A percentile compares a stretch with the other conserved stretches of the same genome.
Evolutionary conservation across 768 basidiomycete genomes (phyloP).

Genomic region (Filobasidium floriforme): DNA sequence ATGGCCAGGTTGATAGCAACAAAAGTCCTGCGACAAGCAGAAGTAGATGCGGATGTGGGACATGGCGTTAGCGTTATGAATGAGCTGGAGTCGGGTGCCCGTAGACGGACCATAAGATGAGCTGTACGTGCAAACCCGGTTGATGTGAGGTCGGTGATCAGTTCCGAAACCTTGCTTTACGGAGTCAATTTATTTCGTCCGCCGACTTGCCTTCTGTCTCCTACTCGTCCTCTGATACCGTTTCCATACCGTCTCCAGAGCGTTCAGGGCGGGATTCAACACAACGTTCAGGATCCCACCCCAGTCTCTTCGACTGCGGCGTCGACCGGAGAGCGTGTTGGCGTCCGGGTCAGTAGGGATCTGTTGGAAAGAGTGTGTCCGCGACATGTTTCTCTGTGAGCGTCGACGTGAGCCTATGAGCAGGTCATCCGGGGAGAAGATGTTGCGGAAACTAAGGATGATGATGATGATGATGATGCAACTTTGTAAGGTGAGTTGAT

Average conservation of each 20-base stretch:
- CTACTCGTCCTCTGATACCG: conserved; percentile 11
- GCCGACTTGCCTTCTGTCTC: conserved; percentile 11
- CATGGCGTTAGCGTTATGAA: background rate
- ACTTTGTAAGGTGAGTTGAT: no score
- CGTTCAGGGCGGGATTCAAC: background rate
- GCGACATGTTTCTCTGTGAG: background rate
- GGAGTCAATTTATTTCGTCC: no score
- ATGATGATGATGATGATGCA: no score
- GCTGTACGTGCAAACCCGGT: background rate
- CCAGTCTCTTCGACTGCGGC: background rate
- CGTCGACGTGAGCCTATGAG: background rate
- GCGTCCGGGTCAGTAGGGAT: background rate
- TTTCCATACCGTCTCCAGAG: background rate
- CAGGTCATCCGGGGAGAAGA: no score
- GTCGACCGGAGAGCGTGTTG: background rate
- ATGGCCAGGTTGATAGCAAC: conserved; percentile 30
- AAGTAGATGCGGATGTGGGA: no score
- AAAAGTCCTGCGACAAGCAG: conserved; percentile 27
- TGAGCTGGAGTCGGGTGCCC: background rate
- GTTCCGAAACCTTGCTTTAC: background rate
- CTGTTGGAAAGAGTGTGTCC: background rate
- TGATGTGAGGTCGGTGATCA: no score
- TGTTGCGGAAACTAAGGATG: no score
- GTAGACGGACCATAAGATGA: background rate
- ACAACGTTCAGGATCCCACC: background rate